Evolutionary conservation across 306 rosid species (phyloP).

Genomic region (Sophora flavescens): DNA sequence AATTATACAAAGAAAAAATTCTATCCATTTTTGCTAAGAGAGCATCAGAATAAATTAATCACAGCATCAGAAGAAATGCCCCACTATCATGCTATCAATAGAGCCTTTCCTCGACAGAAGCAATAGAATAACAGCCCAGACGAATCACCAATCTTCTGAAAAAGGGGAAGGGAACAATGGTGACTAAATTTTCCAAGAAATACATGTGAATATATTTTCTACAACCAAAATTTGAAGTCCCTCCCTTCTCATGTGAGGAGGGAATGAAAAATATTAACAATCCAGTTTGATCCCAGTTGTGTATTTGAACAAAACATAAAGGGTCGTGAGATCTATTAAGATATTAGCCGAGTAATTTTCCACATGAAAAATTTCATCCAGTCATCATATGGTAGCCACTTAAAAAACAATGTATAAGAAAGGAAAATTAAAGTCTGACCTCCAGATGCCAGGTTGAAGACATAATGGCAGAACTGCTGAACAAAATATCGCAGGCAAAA

Average conservation of each 20-base stretch:
- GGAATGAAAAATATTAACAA: neutral
- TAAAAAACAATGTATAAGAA: neutral
- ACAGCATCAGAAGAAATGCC: slow-evolving; percentile 42
- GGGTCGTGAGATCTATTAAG: neutral
- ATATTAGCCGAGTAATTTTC: neutral
- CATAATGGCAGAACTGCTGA: slow-evolving; percentile 50
- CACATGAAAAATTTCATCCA: slow-evolving; percentile 12
- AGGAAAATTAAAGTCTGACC: slow-evolving; percentile 54
- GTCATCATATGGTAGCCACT: slow-evolving; percentile 26
- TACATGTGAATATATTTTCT: neutral
- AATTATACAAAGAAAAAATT: slow-evolving; percentile 39
- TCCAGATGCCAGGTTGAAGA: slow-evolving; percentile 58
- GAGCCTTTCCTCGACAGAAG: slow-evolving; percentile 38
- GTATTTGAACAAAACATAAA: slow-evolving; percentile 35
- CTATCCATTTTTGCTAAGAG: slow-evolving; percentile 56
- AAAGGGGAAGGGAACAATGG: slow-evolving; percentile 32
- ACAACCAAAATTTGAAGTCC: neutral
- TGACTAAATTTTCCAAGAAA: neutral
- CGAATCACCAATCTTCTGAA: slow-evolving; percentile 45
- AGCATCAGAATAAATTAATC: slow-evolving; percentile 44
- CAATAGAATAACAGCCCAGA: slow-evolving; percentile 35
- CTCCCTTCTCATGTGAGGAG: neutral
- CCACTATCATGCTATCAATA: slow-evolving; percentile 35
- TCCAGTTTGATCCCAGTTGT: neutral
- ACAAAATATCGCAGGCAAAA: slow-evolving; percentile 36